These are phyloP conservation scores for Candida fluviatilis DNA, from an alignment of 805 yeast genomes.

Conservation along the genomic window DNA sequence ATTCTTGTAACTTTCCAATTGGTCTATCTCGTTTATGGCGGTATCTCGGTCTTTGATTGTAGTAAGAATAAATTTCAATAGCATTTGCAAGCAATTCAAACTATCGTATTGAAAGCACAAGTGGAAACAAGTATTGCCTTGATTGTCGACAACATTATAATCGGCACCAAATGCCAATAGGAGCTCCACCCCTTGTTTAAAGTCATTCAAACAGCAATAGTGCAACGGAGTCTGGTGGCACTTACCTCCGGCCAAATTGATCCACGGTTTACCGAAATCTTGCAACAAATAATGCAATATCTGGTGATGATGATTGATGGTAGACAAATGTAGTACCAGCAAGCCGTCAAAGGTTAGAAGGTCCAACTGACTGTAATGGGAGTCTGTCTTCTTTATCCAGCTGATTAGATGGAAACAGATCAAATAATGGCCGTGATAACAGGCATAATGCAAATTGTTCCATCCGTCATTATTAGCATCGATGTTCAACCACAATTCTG, in stretches of 20 bases:
- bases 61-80: slow-evolving; percentile 14
- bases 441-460: slow-evolving; percentile 40
- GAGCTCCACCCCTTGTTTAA: slow-evolving; percentile 34
- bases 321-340: slow-evolving; percentile 34
- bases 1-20: slow-evolving; percentile 22
- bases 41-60: slow-evolving; percentile 10
- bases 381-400: slow-evolving; percentile 19
- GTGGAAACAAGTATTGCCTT: slow-evolving; percentile 38
- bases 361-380: slow-evolving; percentile 20
- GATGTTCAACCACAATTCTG: slow-evolving; percentile 41
- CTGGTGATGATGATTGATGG: slow-evolving; percentile 30
- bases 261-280: slow-evolving; percentile 37
- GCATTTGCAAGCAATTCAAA: slow-evolving; percentile 25
- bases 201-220: slow-evolving; percentile 29
- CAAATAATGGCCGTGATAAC: slow-evolving; percentile 37
- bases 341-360: slow-evolving; percentile 33
- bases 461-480: slow-evolving; percentile 34
- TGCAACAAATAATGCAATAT: slow-evolving; percentile 40
- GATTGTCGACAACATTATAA: slow-evolving; percentile 21
- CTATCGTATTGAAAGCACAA: slow-evolving; percentile 35
- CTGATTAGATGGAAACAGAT: slow-evolving; percentile 39
- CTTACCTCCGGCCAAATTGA: slow-evolving; percentile 31
- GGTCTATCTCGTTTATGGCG: slow-evolving; percentile 12
- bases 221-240: slow-evolving; percentile 35
- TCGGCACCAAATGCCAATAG: slow-evolving; percentile 41